Evolutionary conservation across 1,284 basidiomycete genomes (phyloP).

Genomic region (Cutaneotrichosporon arboriforme): DNA sequence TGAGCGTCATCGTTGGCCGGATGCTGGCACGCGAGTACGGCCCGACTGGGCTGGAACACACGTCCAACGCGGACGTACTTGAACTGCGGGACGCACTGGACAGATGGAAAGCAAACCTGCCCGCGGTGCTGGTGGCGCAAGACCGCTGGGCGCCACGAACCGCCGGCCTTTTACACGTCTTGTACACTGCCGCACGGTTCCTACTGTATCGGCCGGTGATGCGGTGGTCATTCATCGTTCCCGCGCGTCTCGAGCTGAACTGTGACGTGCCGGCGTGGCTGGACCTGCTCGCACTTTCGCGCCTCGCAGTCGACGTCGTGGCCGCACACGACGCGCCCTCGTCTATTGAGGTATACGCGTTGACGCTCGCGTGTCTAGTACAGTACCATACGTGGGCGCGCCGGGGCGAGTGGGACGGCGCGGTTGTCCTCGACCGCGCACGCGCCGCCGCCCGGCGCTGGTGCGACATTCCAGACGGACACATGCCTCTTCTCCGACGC

Average conservation of each 20-base stretch:
- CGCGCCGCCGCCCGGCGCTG: constrained; percentile 19
- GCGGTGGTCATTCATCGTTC: constrained; percentile 31
- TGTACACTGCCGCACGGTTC: constrained; percentile 18
- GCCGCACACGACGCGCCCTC: constrained; percentile 24
- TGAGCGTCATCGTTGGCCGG: constrained; percentile 14
- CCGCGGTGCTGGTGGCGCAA: constrained; percentile 7
- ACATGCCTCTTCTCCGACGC: constrained; percentile 16
- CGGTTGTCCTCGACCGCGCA: constrained; percentile 22
- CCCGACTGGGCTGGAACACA: constrained; percentile 14
- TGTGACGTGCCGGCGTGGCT: constrained; percentile 23
- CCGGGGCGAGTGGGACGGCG: constrained; percentile 30
- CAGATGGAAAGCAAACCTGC: constrained; percentile 17
- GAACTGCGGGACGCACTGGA: constrained; percentile 16
- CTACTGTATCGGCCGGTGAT: constrained; percentile 30
- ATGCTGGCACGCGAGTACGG: constrained; percentile 21
- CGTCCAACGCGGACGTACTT: constrained; percentile 13
- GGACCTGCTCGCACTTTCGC: constrained; percentile 15
- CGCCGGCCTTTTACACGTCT: constrained; percentile 22
- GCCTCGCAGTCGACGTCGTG: constrained; percentile 23
- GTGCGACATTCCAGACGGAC: constrained; percentile 12
- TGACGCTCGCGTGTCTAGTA: constrained; percentile 17
- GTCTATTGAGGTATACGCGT: constrained; percentile 14
- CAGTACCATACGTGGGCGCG: constrained; percentile 25
- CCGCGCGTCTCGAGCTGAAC: constrained; percentile 16
- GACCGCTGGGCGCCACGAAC: constrained; percentile 15